A percentile compares a stretch with the other conserved stretches of the same genome.
These are phyloP conservation scores for Irpex lacteus DNA, from an alignment of 1,284 basidiomycete species.

Conservation along the genomic window DNA sequence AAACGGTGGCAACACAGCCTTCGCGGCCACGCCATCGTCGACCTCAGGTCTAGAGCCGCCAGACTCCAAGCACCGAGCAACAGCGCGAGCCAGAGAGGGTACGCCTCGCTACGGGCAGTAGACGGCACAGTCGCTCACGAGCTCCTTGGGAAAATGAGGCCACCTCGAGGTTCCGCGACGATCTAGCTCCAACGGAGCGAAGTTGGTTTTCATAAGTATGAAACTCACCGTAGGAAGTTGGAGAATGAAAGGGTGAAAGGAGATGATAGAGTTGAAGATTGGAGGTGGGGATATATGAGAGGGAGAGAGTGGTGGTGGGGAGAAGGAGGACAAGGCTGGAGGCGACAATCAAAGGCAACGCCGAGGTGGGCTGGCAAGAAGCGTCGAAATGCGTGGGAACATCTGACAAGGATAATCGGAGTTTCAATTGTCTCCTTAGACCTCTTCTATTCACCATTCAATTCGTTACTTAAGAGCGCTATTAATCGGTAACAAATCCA, in stretches of 20 bases:
- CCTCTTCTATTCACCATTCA: background rate
- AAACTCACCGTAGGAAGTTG: background rate
- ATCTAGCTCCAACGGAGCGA: background rate
- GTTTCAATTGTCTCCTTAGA: slow-evolving; percentile 4
- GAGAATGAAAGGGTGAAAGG: background rate
- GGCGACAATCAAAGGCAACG: slow-evolving; percentile 15
- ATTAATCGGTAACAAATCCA: background rate
- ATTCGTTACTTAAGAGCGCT: background rate
- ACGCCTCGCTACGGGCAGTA: background rate
- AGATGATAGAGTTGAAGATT: background rate
- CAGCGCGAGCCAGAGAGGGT: background rate
- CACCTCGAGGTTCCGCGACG: background rate
- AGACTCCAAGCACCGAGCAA: background rate
- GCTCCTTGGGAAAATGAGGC: background rate
- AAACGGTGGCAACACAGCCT: slow-evolving; percentile 1
- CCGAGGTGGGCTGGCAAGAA: slow-evolving; percentile 13
- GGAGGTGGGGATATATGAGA: slow-evolving; percentile 5
- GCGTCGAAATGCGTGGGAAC: slow-evolving; percentile 14
- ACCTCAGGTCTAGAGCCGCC: background rate
- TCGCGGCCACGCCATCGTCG: background rate
- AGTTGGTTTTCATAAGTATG: background rate
- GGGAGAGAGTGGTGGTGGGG: slow-evolving; percentile 13
- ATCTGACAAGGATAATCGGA: slow-evolving; percentile 10
- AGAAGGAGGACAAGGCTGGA: slow-evolving; percentile 8
- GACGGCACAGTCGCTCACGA: background rate